Conservation (phyloP, 1,139 yeast genomes). For the Groenewaldozyma sp. region DNA sequence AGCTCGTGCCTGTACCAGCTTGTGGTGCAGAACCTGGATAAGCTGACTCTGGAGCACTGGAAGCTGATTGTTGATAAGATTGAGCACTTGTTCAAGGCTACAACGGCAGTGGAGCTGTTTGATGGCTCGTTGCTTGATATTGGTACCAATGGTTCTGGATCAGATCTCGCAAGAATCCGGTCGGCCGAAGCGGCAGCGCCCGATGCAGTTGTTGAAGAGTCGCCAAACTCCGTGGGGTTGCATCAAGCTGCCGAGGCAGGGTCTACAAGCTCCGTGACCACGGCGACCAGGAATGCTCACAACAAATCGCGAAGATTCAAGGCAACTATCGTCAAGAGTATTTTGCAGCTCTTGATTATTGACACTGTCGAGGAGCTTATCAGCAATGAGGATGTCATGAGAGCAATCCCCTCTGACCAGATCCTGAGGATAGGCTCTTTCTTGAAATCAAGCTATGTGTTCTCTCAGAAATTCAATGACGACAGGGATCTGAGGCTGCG, state of each 20-base stretch:
- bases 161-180: background rate
- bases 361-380: constrained; percentile 76
- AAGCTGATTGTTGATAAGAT: constrained; percentile 54
- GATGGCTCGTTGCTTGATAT: constrained; percentile 30
- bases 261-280: constrained; percentile 6
- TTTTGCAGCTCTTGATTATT: constrained; percentile 78
- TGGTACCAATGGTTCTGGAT: constrained; percentile 2
- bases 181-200: background rate
- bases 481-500: constrained; percentile 79
- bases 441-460: constrained; percentile 61
- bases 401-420: constrained; percentile 55
- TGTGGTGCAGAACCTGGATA: constrained; percentile 61
- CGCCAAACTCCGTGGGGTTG: constrained; percentile 8
- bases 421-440: constrained; percentile 51
- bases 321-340: constrained; percentile 84
- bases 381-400: constrained; percentile 56
- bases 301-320: constrained; percentile 40
- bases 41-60: constrained; percentile 68
- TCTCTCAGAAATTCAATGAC: constrained; percentile 81
- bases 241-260: constrained; percentile 9
- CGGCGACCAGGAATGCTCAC: constrained; percentile 1
- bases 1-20: constrained; percentile 77
- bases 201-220: constrained; percentile 1
- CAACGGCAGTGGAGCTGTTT: constrained; percentile 82
- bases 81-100: constrained; percentile 58